phyloP scores from a whole-genome alignment of 2,329 filamentous ascomycete species.

The Teratosphaeria pseudoeucalypti region DNA sequence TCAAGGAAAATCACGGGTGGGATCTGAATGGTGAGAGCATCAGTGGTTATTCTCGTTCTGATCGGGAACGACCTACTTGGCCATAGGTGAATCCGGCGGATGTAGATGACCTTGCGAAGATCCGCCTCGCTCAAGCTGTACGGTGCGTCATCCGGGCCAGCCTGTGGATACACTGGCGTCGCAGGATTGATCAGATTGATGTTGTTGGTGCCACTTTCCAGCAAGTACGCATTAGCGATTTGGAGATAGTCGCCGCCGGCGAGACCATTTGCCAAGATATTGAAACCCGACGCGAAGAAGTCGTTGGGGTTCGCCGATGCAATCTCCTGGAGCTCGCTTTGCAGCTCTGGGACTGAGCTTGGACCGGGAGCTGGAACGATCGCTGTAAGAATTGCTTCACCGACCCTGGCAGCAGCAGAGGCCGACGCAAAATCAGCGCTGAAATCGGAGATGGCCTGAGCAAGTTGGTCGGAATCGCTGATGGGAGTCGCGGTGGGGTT shows the following conservation, averaged over 20 bases:
- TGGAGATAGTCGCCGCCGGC: slow-evolving; percentile 10
- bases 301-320: slow-evolving; percentile 10
- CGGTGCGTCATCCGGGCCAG: slow-evolving; percentile 33
- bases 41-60: slow-evolving; percentile 24
- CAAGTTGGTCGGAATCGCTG: slow-evolving; percentile 5
- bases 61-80: background rate
- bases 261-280: slow-evolving; percentile 13
- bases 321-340: slow-evolving; percentile 9
- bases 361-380: slow-evolving; percentile 15
- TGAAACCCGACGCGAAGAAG: slow-evolving; percentile 11
- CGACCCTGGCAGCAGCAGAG: slow-evolving; percentile 7
- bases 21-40: slow-evolving; percentile 19
- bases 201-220: slow-evolving; percentile 17
- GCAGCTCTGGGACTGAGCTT: slow-evolving; percentile 10
- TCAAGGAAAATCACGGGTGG: slow-evolving; percentile 42
- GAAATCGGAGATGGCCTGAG: slow-evolving; percentile 8
- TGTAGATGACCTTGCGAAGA: slow-evolving; percentile 19
- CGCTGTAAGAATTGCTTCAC: slow-evolving; percentile 13
- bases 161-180: slow-evolving; percentile 28
- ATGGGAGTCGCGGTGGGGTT: slow-evolving; percentile 8
- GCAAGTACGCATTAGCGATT: slow-evolving; percentile 9
- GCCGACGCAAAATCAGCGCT: slow-evolving; percentile 7
- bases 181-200: slow-evolving; percentile 14
- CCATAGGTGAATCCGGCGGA: background rate
- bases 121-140: slow-evolving; percentile 38